phyloP scores from a whole-genome alignment of 306 rosid genomes.

The Fragaria nilgerrensis region DNA sequence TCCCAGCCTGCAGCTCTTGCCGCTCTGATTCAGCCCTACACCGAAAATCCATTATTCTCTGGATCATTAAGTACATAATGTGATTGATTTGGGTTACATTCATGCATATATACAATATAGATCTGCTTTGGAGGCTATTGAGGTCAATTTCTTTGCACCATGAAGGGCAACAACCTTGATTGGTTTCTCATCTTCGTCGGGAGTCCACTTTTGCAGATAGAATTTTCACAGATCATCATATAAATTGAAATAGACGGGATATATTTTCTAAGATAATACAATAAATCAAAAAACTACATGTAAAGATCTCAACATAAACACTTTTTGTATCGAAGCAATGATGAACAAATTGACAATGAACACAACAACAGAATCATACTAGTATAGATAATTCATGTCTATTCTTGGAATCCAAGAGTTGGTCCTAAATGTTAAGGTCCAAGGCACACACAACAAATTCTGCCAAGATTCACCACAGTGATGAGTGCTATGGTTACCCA shows the following conservation, averaged over 20 bases:
- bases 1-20: slow-evolving; percentile 37
- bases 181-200: too few relatives aligned
- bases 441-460: background rate
- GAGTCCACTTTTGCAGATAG: slow-evolving; percentile 47
- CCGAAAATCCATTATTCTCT: too few relatives aligned
- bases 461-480: too few relatives aligned
- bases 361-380: background rate
- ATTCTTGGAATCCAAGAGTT: background rate
- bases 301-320: background rate
- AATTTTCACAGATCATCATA: background rate
- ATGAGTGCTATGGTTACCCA: background rate
- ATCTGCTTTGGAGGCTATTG: background rate
- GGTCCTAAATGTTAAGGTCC: background rate
- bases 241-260: background rate
- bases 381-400: background rate
- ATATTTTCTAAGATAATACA: background rate
- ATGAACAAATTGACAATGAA: background rate
- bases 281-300: background rate
- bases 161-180: background rate
- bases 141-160: background rate
- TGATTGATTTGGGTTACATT: background rate
- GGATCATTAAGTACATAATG: background rate
- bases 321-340: background rate
- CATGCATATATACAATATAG: background rate
- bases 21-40: slow-evolving; percentile 27